Percentiles rank a stretch among this genome's conserved stretches.
phyloP scores from a whole-genome alignment of 1,284 basidiomycete species.

The Xerocomus cyaneibrunnescens region DNA sequence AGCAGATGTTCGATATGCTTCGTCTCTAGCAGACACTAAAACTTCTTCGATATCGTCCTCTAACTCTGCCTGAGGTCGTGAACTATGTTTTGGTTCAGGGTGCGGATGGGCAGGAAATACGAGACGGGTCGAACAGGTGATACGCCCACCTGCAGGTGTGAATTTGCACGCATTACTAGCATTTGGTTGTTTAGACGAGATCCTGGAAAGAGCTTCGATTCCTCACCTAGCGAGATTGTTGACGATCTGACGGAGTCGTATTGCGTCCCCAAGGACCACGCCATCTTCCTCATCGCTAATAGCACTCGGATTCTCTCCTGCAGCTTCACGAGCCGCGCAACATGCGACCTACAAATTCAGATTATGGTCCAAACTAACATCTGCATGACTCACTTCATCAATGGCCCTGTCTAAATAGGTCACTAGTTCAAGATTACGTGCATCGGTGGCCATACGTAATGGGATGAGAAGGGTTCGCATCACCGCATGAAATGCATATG shows the following conservation, averaged over 20 bases:
- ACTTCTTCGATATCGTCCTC: conserved; percentile 22
- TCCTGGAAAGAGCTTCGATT: neutral
- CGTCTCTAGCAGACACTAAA: conserved; percentile 12
- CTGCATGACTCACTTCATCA: conserved; percentile 53
- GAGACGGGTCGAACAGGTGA: conserved; percentile 60
- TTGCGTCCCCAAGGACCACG: conserved; percentile 75
- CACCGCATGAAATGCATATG: conserved; percentile 82
- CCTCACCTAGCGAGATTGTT: conserved; percentile 72
- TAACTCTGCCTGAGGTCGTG: conserved; percentile 4
- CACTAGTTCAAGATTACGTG: conserved; percentile 65
- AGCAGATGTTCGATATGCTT: neutral
- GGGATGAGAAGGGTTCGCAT: conserved; percentile 80
- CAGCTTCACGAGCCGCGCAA: conserved; percentile 55
- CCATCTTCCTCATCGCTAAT: conserved; percentile 56
- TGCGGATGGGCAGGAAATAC: conserved; percentile 36
- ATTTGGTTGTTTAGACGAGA: conserved; percentile 1
- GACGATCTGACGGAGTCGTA: conserved; percentile 76
- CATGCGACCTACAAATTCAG: conserved; percentile 47
- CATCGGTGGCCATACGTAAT: conserved; percentile 71
- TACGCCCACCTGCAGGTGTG: conserved; percentile 69
- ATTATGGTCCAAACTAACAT: neutral
- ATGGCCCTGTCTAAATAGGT: conserved; percentile 73
- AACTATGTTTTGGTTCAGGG: conserved; percentile 13
- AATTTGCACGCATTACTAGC: conserved; percentile 76
- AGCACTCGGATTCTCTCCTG: conserved; percentile 45